Percentiles rank a stretch among this genome's conserved stretches.
Evolutionary conservation across 2,329 filamentous ascomycete species (phyloP).

Genomic region (Myriosclerotinia duriaeana): DNA sequence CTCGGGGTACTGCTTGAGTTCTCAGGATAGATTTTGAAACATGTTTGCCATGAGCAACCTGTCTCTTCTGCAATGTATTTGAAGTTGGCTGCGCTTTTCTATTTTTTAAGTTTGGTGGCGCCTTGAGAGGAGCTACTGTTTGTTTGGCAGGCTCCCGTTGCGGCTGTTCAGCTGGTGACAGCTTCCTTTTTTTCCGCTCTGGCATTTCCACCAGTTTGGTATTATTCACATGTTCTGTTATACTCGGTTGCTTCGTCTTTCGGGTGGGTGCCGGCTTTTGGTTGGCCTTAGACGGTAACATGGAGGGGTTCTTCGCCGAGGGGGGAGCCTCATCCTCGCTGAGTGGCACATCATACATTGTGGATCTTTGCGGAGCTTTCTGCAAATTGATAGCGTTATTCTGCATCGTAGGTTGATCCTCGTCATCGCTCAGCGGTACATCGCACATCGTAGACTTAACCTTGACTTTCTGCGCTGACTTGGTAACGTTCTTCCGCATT

Average conservation of each 20-base stretch:
- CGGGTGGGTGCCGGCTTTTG: background rate
- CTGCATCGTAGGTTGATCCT: constrained; percentile 13
- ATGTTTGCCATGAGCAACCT: background rate
- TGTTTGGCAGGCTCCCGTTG: constrained; percentile 19
- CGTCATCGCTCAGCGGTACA: constrained; percentile 31
- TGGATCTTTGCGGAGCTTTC: constrained; percentile 15
- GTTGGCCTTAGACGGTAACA: constrained; percentile 16
- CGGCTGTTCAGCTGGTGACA: constrained; percentile 30
- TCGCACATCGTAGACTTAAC: constrained; percentile 29
- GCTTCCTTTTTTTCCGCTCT: constrained; percentile 36
- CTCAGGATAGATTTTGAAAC: background rate
- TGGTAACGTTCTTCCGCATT: constrained; percentile 21
- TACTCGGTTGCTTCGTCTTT: background rate
- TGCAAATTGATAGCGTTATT: constrained; percentile 28
- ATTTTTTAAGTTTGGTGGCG: constrained; percentile 14
- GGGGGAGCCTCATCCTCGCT: constrained; percentile 6
- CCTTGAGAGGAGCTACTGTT: constrained; percentile 24
- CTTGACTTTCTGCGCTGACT: constrained; percentile 14
- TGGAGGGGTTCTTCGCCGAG: constrained; percentile 1
- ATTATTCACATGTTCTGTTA: background rate
- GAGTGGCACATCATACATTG: constrained; percentile 12
- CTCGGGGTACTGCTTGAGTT: background rate
- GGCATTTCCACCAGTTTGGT: constrained; percentile 17
- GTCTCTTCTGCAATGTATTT: background rate
- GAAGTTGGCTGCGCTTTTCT: background rate